phyloP scores from a whole-genome alignment of 2,329 filamentous ascomycete species.

The Exophiala spinifera region DNA sequence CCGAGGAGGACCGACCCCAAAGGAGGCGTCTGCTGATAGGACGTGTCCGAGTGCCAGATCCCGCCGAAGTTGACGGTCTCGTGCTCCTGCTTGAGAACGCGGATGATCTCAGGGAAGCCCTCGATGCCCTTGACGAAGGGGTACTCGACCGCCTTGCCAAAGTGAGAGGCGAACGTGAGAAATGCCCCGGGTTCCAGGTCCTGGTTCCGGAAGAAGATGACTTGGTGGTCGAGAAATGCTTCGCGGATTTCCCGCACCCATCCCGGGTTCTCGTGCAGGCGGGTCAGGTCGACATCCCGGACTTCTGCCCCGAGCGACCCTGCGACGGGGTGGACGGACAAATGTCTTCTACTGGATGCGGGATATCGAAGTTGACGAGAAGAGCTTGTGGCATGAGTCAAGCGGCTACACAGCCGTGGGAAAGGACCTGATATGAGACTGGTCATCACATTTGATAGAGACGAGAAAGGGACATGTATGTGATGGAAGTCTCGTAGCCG shows the following conservation, averaged over 20 bases:
- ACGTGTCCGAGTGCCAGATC: slow-evolving; percentile 28
- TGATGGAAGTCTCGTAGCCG: too few relatives aligned
- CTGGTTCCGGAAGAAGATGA: slow-evolving; percentile 28
- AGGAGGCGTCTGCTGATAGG: slow-evolving; percentile 22
- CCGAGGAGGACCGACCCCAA: slow-evolving; percentile 26
- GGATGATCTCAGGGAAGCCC: slow-evolving; percentile 24
- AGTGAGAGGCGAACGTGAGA: slow-evolving; percentile 21
- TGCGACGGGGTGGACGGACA: slow-evolving; percentile 23
- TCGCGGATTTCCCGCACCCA: slow-evolving; percentile 23
- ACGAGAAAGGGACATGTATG: too few relatives aligned
- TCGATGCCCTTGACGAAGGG: slow-evolving; percentile 27
- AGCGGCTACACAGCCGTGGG: neutral
- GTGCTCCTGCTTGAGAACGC: slow-evolving; percentile 26
- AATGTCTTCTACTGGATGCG: slow-evolving; percentile 5
- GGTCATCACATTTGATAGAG: neutral
- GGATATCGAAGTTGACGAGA: neutral
- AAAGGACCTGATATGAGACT: neutral
- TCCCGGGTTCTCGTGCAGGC: slow-evolving; percentile 16
- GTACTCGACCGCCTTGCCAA: slow-evolving; percentile 26
- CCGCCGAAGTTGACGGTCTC: slow-evolving; percentile 28
- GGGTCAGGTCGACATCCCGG: slow-evolving; percentile 22
- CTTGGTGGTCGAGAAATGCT: slow-evolving; percentile 24
- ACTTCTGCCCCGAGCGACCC: slow-evolving; percentile 27
- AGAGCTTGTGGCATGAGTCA: too few relatives aligned
- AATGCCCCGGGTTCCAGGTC: slow-evolving; percentile 17